Evolutionary conservation across 495 filamentous ascomycete species (phyloP), one percentile per base, ranked within the genome.

Genomic region (Xylaria nigripes): DNA sequence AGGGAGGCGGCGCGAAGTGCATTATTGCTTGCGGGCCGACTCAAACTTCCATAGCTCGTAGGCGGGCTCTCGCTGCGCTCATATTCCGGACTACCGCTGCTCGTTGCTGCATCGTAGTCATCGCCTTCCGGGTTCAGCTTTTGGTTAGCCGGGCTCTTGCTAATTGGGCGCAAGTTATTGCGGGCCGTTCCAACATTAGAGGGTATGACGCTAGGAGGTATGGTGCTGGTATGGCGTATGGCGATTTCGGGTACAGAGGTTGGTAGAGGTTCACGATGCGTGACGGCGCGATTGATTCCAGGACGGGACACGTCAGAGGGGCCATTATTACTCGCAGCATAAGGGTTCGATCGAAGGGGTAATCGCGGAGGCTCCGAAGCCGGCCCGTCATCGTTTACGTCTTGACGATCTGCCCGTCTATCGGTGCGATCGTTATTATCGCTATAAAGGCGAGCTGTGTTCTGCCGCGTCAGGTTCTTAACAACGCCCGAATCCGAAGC

Each of bases 21-120:
- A 23, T 36, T 67, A 45, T 80, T 75, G 52, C 74, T 79, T 34
- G 79, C 52, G 38, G 60, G 76, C 22, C 82, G 82, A 42, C 76
- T 72, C 43, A 77, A 65, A 63, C 82, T 83, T 29, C 78, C 81
- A 55, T 80, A 73, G 22, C 82, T 83, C 3, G 84, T 82, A 15
- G 80, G 77, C 3, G 84, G 83, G 43, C 84, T 86, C 34, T 75
- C 73, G 15, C 79, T 80, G 48, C 75, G 70, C 45, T 72, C 81
- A 74, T 80, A 77, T 47, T 86, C 83, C 0, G 85, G 81, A 40
- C 68, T 73, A 38, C 75, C 81, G 52, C 79, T 76, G 48, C 74
- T 73, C 9, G 77, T 74, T 23, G 80, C 85, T 23, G 79, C 80
- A 16, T 72, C 71, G 57, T 90, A 86, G 23, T 70, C 77, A 56